phyloP scores from a whole-genome alignment of 202 grass and related monocot species.

The Alloteropsis angusta region DNA sequence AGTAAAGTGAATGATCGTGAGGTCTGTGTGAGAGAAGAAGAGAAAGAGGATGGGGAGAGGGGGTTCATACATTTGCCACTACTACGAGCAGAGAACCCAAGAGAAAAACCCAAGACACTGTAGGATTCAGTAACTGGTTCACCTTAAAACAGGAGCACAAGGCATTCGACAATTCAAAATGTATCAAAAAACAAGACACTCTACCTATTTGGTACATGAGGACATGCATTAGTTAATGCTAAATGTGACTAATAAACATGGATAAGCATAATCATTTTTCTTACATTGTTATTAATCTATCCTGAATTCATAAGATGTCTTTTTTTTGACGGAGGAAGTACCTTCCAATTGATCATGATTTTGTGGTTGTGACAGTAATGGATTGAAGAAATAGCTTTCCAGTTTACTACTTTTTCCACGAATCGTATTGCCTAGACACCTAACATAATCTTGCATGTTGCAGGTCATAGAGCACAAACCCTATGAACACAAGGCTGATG shows the following conservation, averaged over 20 bases:
- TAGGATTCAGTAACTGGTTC: constrained; percentile 14
- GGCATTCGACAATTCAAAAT: too few species aligned
- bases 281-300: too few species aligned
- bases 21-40: not conserved
- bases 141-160: not conserved
- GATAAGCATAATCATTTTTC: too few species aligned
- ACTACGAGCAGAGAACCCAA: constrained; percentile 9
- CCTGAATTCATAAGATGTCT: too few species aligned
- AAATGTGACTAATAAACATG: too few species aligned
- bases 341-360: not conserved
- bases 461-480: constrained; percentile 98
- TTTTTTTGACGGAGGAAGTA: too few species aligned
- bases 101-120: constrained; percentile 8
- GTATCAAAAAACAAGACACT: too few species aligned
- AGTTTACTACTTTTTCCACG: not conserved
- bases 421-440: not conserved
- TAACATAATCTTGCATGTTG: constrained; percentile 19
- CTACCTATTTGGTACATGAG: too few species aligned
- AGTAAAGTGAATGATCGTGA: not conserved
- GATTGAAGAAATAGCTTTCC: not conserved
- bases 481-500: constrained; percentile 98
- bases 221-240: too few species aligned
- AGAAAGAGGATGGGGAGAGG: not conserved
- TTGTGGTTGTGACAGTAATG: not conserved
- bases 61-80: not conserved